Percentiles rank a stretch among this genome's conserved stretches.
Evolutionary conservation across 2,329 filamentous ascomycete genomes (phyloP).

Genomic region (Biscogniauxia mediterranea): DNA sequence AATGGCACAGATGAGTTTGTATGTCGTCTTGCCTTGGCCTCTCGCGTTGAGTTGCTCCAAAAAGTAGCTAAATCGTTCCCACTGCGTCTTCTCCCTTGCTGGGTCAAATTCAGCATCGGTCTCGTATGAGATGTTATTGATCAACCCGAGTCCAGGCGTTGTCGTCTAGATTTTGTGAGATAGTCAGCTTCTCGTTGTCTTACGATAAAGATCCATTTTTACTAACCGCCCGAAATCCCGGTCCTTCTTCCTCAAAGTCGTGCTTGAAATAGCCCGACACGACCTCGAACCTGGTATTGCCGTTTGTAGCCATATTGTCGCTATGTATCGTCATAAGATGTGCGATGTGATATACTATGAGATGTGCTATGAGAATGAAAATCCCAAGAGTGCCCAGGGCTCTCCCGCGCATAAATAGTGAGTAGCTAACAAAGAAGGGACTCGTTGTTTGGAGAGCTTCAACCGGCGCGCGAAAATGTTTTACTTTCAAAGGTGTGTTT

Average conservation of each 20-base stretch:
- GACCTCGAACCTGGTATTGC: conserved; percentile 9
- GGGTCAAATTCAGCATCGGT: conserved; percentile 17
- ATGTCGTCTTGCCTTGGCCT: conserved; percentile 51
- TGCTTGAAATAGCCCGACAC: conserved; percentile 18
- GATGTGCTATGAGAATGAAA: neutral
- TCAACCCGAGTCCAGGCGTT: conserved; percentile 13
- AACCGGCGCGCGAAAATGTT: neutral
- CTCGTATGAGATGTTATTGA: conserved; percentile 13
- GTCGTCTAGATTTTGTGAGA: conserved; percentile 11
- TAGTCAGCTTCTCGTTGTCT: neutral
- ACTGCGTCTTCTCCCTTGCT: conserved; percentile 41
- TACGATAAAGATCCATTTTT: neutral
- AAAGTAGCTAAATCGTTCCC: conserved; percentile 50
- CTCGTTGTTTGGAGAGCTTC: neutral
- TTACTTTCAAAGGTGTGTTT: no score
- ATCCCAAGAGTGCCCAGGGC: neutral
- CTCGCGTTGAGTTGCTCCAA: conserved; percentile 46
- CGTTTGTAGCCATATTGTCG: conserved; percentile 3
- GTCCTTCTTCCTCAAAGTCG: conserved; percentile 16
- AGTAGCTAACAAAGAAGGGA: neutral
- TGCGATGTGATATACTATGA: neutral
- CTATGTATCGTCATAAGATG: neutral
- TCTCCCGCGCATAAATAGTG: neutral
- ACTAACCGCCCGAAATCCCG: conserved; percentile 19
- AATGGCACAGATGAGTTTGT: conserved; percentile 22